A percentile compares a stretch with the other conserved stretches of the same genome.
Evolutionary conservation across 176 grass and related monocot species (phyloP).

Genomic region (Phoenix dactylifera): DNA sequence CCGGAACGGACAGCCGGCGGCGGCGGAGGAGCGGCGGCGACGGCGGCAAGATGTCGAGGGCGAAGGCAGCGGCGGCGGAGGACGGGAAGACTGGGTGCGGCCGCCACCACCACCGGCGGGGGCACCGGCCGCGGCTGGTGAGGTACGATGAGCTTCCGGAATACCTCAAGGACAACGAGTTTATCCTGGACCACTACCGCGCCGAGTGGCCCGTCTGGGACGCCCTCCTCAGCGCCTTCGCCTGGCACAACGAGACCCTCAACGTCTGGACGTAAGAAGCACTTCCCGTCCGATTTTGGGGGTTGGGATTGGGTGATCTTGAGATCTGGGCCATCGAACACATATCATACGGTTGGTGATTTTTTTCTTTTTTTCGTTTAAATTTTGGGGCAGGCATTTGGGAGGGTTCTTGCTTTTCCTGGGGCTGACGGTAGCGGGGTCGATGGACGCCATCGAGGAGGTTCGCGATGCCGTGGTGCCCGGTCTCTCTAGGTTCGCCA

Average conservation of each 20-base stretch:
- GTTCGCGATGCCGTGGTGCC: slow-evolving; percentile 36
- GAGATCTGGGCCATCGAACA: background rate
- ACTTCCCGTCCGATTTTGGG: background rate
- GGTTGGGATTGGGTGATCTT: background rate
- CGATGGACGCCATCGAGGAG: slow-evolving; percentile 32
- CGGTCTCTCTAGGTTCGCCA: background rate
- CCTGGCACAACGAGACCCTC: slow-evolving; percentile 99
- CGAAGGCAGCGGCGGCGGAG: slow-evolving; percentile 20
- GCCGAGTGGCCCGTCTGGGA: slow-evolving; percentile 79
- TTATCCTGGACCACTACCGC: slow-evolving; percentile 73
- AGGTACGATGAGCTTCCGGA: slow-evolving; percentile 92
- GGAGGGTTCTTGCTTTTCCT: slow-evolving; percentile 82
- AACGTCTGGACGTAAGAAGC: slow-evolving; percentile 88
- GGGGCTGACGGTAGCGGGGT: slow-evolving; percentile 45
- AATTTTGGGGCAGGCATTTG: slow-evolving; percentile 49
- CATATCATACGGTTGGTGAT: background rate
- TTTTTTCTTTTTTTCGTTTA: background rate
- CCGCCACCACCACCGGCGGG: slow-evolving; percentile 1
- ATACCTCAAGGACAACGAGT: slow-evolving; percentile 93
- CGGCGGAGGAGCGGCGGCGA: too few species aligned
- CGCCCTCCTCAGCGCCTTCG: slow-evolving; percentile 83
- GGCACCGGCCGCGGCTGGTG: slow-evolving; percentile 31
- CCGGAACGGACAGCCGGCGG: too few species aligned
- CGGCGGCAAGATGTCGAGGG: too few species aligned
- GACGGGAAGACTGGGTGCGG: background rate